Evolutionary conservation across 805 yeast genomes (phyloP), one percentile per base, ranked within the genome.

Genomic region (Kuraishia molischiana): DNA sequence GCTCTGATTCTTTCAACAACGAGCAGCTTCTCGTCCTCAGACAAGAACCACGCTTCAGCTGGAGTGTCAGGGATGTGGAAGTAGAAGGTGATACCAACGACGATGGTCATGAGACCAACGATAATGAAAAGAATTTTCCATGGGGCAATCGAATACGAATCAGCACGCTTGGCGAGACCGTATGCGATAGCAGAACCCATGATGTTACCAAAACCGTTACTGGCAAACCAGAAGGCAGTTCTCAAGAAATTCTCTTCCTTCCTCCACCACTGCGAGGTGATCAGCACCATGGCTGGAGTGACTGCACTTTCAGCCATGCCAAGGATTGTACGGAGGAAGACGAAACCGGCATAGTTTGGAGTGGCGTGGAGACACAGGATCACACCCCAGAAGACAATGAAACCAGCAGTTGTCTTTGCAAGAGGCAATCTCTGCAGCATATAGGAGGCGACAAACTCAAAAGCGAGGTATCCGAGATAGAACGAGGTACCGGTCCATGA

Each of bases 41-140:
- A 58, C 44, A 50, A 46, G 38, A 51, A 51, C 57, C 56, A 52
- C 4, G 75, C 74, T 21, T 56, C 51, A 6, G 59, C 55, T 24
- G 84, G 84, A 28, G 39, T 40, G 34, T 42, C 43, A 33, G 48
- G 82, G 38, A 79, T 50, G 52, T 72, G 73, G 38, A 71, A 46
- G 34, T 53, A 54, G 42, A 76, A 62, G n/a, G 62, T 42, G 8
- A 66, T 36, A 4, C 81, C 81, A 11, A 74, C 48, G 11, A 67
- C 48, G 6, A 75, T 52, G 5, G 82, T 77, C 42, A 72, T 59
- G 11, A 64, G 52, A 17, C 87, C 89, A 32, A 73, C 66, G 28
- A 77, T 59, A 34, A 79, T 53, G 49, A 71, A 79, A 6, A 75
- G 53, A 13, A 73, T 53, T 47, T 70, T 73, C 85, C 85, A 79